Percentiles rank a stretch among this genome's conserved stretches.
Evolutionary conservation across 2,329 filamentous ascomycete species (phyloP).

Genomic region (Aspergillus ruber): DNA sequence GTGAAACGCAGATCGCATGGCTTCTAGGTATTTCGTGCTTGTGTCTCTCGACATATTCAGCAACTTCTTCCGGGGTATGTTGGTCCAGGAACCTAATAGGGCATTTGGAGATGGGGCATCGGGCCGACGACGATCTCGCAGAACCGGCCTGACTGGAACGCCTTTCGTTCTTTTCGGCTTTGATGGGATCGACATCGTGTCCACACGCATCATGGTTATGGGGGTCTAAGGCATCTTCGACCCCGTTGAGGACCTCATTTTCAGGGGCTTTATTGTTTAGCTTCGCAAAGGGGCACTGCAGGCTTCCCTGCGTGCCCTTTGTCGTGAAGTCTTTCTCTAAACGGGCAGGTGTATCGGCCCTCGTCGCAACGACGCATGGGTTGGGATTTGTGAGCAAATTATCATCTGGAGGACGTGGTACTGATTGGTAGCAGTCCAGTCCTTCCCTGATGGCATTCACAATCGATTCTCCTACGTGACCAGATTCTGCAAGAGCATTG

Average conservation of each 20-base stretch:
- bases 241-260: slow-evolving; percentile 31
- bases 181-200: slow-evolving; percentile 54
- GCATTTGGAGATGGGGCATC: slow-evolving; percentile 66
- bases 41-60: slow-evolving; percentile 87
- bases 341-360: slow-evolving; percentile 57
- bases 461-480: slow-evolving; percentile 57
- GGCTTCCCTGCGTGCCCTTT: slow-evolving; percentile 67
- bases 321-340: slow-evolving; percentile 90
- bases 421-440: slow-evolving; percentile 34
- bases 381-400: slow-evolving; percentile 26
- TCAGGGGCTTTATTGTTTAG: slow-evolving; percentile 37
- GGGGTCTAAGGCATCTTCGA: slow-evolving; percentile 33
- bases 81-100: slow-evolving; percentile 90
- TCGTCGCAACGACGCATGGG: slow-evolving; percentile 34
- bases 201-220: slow-evolving; percentile 37
- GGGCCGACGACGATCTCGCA: slow-evolving; percentile 46
- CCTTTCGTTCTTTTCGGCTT: slow-evolving; percentile 43
- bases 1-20: slow-evolving; percentile 83
- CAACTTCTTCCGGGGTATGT: slow-evolving; percentile 87
- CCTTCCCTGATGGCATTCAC: slow-evolving; percentile 32
- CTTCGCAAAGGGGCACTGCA: slow-evolving; percentile 74
- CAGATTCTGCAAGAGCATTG: slow-evolving; percentile 51
- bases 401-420: slow-evolving; percentile 25
- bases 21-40: slow-evolving; percentile 92
- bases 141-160: slow-evolving; percentile 37